These are phyloP conservation scores for Nicotiana knightiana DNA, from an alignment of 257 asterid genomes.

Conservation along the genomic window DNA sequence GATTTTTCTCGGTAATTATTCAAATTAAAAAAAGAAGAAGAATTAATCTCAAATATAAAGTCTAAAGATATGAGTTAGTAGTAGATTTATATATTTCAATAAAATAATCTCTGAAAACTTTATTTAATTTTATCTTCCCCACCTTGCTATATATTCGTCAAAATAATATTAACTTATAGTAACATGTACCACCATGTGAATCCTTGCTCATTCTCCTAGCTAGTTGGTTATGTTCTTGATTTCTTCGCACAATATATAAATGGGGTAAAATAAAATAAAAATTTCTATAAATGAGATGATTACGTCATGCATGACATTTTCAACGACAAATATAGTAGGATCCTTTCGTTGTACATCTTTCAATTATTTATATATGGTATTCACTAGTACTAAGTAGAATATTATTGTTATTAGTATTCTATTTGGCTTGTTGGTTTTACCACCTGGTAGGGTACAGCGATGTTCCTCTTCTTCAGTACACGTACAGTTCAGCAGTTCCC, in stretches of 20 bases:
- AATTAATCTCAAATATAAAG: background rate
- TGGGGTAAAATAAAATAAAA: background rate
- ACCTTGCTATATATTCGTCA: background rate
- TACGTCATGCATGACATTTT: conserved; percentile 45
- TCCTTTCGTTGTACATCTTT: background rate
- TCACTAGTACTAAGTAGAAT: background rate
- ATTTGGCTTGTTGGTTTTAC: background rate
- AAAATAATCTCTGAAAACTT: background rate
- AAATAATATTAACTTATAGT: background rate
- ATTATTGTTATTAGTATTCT: background rate
- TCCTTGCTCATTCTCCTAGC: background rate
- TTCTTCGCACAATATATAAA: background rate
- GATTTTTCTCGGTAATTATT: background rate
- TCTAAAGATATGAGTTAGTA: background rate
- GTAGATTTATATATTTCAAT: background rate
- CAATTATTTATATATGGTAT: background rate
- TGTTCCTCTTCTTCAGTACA: conserved; percentile 3
- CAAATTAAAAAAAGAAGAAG: too few species aligned
- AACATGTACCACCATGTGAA: conserved; percentile 14
- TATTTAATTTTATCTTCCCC: background rate
- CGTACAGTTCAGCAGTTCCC: background rate
- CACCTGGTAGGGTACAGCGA: background rate
- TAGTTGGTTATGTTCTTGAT: background rate
- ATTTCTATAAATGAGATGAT: conserved; percentile 1
- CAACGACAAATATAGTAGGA: background rate